Conservation (phyloP, 2,329 filamentous ascomycete species). For the Sporothrix dimorphospora region DNA sequence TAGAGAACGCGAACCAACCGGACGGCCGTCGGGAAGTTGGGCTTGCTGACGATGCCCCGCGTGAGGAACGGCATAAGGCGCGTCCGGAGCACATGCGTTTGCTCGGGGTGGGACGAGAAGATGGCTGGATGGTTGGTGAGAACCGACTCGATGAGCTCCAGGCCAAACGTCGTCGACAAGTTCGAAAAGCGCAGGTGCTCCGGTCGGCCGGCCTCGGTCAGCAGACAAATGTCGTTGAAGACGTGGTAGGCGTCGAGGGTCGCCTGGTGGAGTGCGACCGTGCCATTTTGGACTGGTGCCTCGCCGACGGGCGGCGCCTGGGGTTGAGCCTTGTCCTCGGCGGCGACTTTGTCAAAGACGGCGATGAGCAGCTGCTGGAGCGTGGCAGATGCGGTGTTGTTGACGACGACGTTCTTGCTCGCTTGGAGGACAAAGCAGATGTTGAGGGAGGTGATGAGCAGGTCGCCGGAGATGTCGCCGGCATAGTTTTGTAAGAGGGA, state of each 20-base stretch:
- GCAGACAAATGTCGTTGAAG: conserved; percentile 85
- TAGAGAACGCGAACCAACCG: conserved; percentile 82
- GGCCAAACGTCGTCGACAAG: conserved; percentile 78
- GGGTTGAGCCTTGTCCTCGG: conserved; percentile 64
- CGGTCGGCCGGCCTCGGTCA: conserved; percentile 82
- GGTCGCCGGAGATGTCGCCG: conserved; percentile 74
- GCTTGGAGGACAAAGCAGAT: conserved; percentile 90
- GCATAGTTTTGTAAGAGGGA: conserved; percentile 90
- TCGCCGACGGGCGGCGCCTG: conserved; percentile 57
- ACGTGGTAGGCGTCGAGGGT: conserved; percentile 85
- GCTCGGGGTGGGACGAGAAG: conserved; percentile 77
- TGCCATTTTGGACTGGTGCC: conserved; percentile 66
- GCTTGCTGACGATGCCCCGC: conserved; percentile 73
- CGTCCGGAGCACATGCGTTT: conserved; percentile 74
- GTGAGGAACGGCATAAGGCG: conserved; percentile 84
- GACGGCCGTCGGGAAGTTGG: conserved; percentile 80
- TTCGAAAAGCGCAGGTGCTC: conserved; percentile 79
- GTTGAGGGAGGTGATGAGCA: conserved; percentile 80
- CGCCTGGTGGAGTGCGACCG: conserved; percentile 70
- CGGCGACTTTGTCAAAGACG: conserved; percentile 87
- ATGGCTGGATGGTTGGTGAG: conserved; percentile 82
- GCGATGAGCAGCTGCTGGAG: conserved; percentile 90
- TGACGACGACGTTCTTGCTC: conserved; percentile 91
- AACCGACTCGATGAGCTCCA: conserved; percentile 91
- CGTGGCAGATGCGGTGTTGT: conserved; percentile 94